Base-by-base conservation (phyloP, 164 flowering plant species). In the Chloranthus sessilifolius region DNA sequence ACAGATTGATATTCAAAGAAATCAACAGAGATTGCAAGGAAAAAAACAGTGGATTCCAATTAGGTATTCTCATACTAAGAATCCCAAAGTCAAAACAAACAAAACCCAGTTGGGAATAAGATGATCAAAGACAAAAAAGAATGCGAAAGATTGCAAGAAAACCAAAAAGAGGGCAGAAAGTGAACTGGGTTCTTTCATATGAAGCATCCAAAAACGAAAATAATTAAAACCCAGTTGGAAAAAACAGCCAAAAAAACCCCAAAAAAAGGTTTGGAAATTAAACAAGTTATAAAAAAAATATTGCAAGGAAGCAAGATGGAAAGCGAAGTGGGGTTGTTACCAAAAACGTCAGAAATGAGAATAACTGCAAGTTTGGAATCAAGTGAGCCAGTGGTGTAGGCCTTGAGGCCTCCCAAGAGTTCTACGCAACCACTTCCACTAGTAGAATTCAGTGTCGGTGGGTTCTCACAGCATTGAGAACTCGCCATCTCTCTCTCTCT, bases 291-390 rank as follows among this genome's bases (percentile, higher is more conserved):
- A 23, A 10, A 34, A 0, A 19, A 39, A 11, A 38, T 42, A 41
- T 35, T 40, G 4, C 29, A 26, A 52, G 15, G 42, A 33, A 45
- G 21, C 1, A 52, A 1, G 11, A 17, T 16, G 3, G 47, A 34
- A 26, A 46, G 23, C 8, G 8, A 42, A 41, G 11, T 30, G 16
- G 30, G 43, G 34, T 16, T 19, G 7, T 59, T 47, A 81, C 95
- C 96, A 54, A 47, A 81, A 41, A 79, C 36, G 47, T 88, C 96
- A 30, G 96, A 72, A 41, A 76, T 40, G 49, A 88, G 72, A 50
- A 88, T 61, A 38, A 83, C 52, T 6, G 80, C 82, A 19, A 26
- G 60, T 33, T 78, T 78, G 68, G 88, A 78, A 47, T 63, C 60
- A 3, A 74, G 22, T 25, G 82, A 44, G 19, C 89, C 87, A 45